phyloP scores from a whole-genome alignment of 140 eudicot genomes.

The Eryngium alpinum region DNA sequence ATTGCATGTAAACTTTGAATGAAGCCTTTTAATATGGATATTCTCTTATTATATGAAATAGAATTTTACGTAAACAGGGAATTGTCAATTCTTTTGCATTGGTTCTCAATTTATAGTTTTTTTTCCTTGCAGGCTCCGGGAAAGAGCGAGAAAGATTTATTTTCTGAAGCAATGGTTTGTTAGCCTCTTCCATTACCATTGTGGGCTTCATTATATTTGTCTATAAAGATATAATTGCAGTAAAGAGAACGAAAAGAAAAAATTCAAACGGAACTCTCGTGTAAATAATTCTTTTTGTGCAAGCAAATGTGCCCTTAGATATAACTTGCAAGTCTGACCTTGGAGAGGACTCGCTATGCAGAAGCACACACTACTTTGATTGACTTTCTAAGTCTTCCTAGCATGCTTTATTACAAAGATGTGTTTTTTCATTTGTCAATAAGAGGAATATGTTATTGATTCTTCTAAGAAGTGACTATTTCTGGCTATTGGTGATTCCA shows the following conservation, averaged over 20 bases:
- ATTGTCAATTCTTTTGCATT: not conserved
- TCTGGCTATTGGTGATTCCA: conserved; percentile 18
- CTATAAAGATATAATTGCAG: not conserved
- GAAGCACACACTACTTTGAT: too few species aligned
- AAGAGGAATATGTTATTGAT: conserved; percentile 11
- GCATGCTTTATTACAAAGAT: not conserved
- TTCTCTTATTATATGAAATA: not conserved
- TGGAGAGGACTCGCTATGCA: too few species aligned
- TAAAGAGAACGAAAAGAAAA: not conserved
- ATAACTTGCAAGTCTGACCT: too few species aligned
- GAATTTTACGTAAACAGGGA: not conserved
- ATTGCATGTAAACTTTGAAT: not conserved
- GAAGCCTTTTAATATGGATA: not conserved
- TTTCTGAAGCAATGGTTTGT: conserved; percentile 80
- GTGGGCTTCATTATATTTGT: not conserved
- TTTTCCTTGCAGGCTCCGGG: conserved; percentile 62
- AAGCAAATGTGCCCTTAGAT: too few species aligned
- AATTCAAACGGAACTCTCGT: not conserved
- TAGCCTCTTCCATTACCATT: not conserved
- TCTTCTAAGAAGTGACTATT: not conserved
- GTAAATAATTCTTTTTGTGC: too few species aligned
- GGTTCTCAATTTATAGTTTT: not conserved
- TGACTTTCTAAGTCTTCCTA: too few species aligned
- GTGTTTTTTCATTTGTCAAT: conserved; percentile 2
- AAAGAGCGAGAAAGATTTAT: conserved; percentile 76